Evolutionary conservation across 352 stramenopile species (phyloP), one percentile per base, ranked within the genome.

Genomic region (Globisporangium paddicum): DNA sequence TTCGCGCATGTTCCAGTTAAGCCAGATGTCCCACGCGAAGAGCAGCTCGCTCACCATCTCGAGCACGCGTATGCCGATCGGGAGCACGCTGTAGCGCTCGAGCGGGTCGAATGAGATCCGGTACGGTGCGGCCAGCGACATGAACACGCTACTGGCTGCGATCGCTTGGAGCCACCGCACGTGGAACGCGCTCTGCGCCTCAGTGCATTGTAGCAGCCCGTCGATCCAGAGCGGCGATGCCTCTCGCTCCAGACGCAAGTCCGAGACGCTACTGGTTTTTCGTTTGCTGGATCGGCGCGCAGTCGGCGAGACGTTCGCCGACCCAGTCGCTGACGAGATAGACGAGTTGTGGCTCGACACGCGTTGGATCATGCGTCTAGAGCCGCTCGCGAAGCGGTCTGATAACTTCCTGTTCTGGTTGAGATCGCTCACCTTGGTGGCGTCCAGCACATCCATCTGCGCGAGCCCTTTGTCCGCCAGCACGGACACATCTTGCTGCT

Each of bases 1-100:
- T 16, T 86, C 74, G 34, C 73, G 75, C 35, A 84, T 58, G 45
- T 86, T 86, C 73, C 74, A 86, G 54, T 84, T 82, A 26, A 86
- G 64, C 76, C 73, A 86, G 40, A 86, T 84, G 60, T 86, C 76
- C 61, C 65, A 73, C 0, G 59, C 73, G 30, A 84, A 86, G 7
- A 80, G 34, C 26, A 84, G 23, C 35, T 84, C 72, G n/a, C 74
- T 79, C 0, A 56, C 38, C 13, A 70, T 63, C 58, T 86, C 76
- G 6, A 82, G 6, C 18, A 60, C 55, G 3, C 66, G 74, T 3
- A 66, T 57, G 5, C 18, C 60, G 16, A 68, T 62, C 0, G 66
- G 60, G 5, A 72, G 37, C 25, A 58, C 63, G 4, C 40, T 52
- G 3, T 61, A 62, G 18, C 62, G 64, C 18, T 74, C 72, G 8